phyloP scores from a whole-genome alignment of 2,329 filamentous ascomycete genomes.

The Phyllosticta citriasiana region DNA sequence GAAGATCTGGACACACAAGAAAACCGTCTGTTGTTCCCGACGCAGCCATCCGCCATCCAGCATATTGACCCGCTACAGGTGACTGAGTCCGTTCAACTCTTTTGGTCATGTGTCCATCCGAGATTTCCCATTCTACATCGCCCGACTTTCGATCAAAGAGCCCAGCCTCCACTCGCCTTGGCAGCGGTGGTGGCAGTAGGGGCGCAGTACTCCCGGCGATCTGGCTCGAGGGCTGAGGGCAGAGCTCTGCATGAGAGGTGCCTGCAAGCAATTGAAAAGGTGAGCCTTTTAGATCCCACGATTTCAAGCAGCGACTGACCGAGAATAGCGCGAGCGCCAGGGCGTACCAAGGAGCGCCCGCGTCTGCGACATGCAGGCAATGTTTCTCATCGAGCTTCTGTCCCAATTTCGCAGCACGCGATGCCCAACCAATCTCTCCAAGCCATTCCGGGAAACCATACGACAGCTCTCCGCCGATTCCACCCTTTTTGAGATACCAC shows the following conservation, averaged over 20 bases:
- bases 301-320: neutral
- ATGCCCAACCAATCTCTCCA: slow-evolving; percentile 26
- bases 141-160: slow-evolving; percentile 27
- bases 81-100: slow-evolving; percentile 34
- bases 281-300: neutral
- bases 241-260: slow-evolving; percentile 32
- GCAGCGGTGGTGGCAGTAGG: slow-evolving; percentile 37
- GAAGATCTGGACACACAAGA: slow-evolving; percentile 28
- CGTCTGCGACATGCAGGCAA: slow-evolving; percentile 34
- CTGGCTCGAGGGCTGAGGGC: slow-evolving; percentile 25
- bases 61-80: slow-evolving; percentile 15
- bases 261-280: slow-evolving; percentile 30
- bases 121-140: slow-evolving; percentile 35
- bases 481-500: slow-evolving; percentile 14
- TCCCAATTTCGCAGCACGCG: slow-evolving; percentile 33
- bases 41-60: slow-evolving; percentile 24
- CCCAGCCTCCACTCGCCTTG: slow-evolving; percentile 32
- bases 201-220: slow-evolving; percentile 28
- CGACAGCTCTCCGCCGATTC: neutral
- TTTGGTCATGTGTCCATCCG: slow-evolving; percentile 37
- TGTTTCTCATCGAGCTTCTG: slow-evolving; percentile 34
- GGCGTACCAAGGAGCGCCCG: slow-evolving; percentile 15
- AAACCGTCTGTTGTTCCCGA: slow-evolving; percentile 23
- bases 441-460: slow-evolving; percentile 23
- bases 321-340: slow-evolving; percentile 12